Conservation (phyloP, 2,329 filamentous ascomycete genomes). For the Cladosporium colombiae region DNA sequence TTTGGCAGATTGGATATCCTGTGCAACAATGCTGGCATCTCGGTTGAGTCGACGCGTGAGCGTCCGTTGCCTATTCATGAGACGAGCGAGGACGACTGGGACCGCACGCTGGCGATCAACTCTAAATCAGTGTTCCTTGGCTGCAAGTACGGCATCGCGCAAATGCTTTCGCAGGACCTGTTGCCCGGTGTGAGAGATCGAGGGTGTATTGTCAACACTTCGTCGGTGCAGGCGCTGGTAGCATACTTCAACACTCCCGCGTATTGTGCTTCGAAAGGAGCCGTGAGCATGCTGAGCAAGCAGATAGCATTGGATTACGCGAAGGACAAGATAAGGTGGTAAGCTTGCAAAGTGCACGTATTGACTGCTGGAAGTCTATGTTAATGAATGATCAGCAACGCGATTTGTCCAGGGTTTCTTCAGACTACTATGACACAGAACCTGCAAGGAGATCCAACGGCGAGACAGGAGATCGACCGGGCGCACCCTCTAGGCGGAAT, state of each 20-base stretch:
- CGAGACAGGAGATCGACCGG: constrained; percentile 29
- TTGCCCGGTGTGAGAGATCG: constrained; percentile 31
- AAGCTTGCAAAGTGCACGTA: background rate
- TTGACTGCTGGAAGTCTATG: background rate
- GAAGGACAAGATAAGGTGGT: constrained; percentile 40
- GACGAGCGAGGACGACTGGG: constrained; percentile 38
- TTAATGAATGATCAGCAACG: constrained; percentile 36
- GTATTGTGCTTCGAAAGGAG: constrained; percentile 52
- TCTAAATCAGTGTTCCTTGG: constrained; percentile 42
- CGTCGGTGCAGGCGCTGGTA: constrained; percentile 39
- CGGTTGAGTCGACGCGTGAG: constrained; percentile 35
- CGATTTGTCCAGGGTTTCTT: constrained; percentile 43
- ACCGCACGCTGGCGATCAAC: constrained; percentile 40
- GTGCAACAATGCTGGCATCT: constrained; percentile 42
- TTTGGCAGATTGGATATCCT: constrained; percentile 40
- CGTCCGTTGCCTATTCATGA: constrained; percentile 23
- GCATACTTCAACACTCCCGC: constrained; percentile 35
- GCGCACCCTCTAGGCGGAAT: constrained; percentile 35
- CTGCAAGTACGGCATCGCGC: constrained; percentile 40
- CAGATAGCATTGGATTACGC: constrained; percentile 49
- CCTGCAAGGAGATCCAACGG: constrained; percentile 37
- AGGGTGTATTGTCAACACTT: constrained; percentile 45
- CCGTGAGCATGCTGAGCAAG: constrained; percentile 49
- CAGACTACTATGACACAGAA: constrained; percentile 42
- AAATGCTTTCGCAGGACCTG: constrained; percentile 41